Evolutionary conservation across 208 protist genomes (phyloP).

Genomic region (Trypanosoma melophagium): DNA sequence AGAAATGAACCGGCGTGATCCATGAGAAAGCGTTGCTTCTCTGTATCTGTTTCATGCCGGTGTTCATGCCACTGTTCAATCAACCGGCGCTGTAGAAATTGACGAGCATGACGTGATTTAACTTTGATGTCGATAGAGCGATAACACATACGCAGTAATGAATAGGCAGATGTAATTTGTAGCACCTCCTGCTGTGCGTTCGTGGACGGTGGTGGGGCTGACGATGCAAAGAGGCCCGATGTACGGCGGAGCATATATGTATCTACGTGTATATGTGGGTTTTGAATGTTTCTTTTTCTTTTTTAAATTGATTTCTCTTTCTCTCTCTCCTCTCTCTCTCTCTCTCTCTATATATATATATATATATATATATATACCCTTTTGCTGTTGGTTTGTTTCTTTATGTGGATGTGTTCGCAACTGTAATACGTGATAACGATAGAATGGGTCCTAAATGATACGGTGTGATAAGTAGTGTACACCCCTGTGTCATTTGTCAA

Average conservation of each 20-base stretch:
- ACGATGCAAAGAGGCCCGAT: not conserved
- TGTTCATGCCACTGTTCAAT: constrained; percentile 77
- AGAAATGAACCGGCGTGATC: constrained; percentile 84
- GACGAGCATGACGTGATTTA: constrained; percentile 82
- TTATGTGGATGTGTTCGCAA: too few species aligned
- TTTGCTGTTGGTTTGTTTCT: too few species aligned
- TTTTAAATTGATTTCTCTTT: too few species aligned
- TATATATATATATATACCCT: too few species aligned
- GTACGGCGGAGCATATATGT: constrained; percentile 26
- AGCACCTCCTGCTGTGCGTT: constrained; percentile 84
- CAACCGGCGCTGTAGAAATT: constrained; percentile 80
- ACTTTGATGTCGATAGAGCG: constrained; percentile 89
- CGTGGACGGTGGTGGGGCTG: constrained; percentile 35
- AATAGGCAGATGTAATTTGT: constrained; percentile 73
- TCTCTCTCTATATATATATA: too few species aligned
- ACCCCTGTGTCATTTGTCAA: too few species aligned
- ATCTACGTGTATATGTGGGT: too few species aligned
- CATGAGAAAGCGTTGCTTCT: constrained; percentile 89
- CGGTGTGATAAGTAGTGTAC: too few species aligned
- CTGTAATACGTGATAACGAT: too few species aligned
- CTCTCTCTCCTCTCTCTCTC: too few species aligned
- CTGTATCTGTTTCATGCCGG: constrained; percentile 69
- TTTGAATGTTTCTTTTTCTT: too few species aligned
- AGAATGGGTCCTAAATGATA: too few species aligned
- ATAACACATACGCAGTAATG: constrained; percentile 90